Evolutionary conservation across 2,329 filamentous ascomycete genomes (phyloP).

Genomic region (Drechslerella coelobrocha): DNA sequence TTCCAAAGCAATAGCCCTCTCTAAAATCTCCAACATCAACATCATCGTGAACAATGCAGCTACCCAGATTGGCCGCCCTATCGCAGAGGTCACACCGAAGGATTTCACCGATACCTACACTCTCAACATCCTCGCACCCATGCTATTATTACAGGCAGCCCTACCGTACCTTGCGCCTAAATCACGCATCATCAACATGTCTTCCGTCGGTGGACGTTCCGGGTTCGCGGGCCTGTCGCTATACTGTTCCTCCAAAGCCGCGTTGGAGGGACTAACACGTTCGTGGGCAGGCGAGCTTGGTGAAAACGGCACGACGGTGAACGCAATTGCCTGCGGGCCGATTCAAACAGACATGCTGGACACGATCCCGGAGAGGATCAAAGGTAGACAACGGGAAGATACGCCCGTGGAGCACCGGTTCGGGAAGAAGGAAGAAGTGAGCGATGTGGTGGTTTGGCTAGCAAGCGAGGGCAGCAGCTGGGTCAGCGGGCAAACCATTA

Average conservation of each 20-base stretch:
- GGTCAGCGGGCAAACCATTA: conserved; percentile 66
- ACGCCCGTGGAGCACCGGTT: conserved; percentile 65
- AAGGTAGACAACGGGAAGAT: conserved; percentile 62
- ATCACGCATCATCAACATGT: conserved; percentile 67
- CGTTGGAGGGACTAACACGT: conserved; percentile 67
- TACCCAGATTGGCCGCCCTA: conserved; percentile 56
- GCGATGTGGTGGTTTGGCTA: conserved; percentile 66
- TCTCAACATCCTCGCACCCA: conserved; percentile 65
- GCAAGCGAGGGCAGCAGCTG: conserved; percentile 62
- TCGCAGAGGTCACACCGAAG: conserved; percentile 60
- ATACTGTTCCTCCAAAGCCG: conserved; percentile 68
- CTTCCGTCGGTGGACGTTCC: conserved; percentile 64
- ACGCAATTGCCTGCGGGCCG: conserved; percentile 67
- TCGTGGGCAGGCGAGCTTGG: conserved; percentile 68
- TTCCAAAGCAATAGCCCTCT: conserved; percentile 54
- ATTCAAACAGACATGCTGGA: conserved; percentile 67
- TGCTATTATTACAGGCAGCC: conserved; percentile 65
- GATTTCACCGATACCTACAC: conserved; percentile 66
- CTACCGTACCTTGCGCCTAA: conserved; percentile 62
- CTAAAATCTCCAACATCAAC: conserved; percentile 54
- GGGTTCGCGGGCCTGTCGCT: conserved; percentile 55
- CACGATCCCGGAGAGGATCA: conserved; percentile 61
- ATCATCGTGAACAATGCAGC: conserved; percentile 59
- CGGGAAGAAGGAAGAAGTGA: conserved; percentile 65
- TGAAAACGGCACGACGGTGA: conserved; percentile 66